Base-by-base conservation (phyloP, 257 asterid genomes). In the Ajuga chamaepitys region DNA sequence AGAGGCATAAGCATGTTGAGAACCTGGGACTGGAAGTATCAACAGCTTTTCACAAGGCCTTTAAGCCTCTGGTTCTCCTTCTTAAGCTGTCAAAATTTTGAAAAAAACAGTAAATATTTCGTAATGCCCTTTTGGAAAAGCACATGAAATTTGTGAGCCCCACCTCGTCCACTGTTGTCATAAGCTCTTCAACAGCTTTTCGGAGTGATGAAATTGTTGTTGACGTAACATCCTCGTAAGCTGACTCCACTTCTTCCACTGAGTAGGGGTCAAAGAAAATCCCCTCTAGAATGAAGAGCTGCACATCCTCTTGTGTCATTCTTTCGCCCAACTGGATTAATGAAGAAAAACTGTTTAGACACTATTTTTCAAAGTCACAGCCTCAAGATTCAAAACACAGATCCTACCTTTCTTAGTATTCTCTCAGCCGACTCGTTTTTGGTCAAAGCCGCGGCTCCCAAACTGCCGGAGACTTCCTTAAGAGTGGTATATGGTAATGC, bases 221-320 rank as follows among this genome's bases (percentile, higher is more conserved):
- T 52, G 86, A 81, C 18, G 86, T 83, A 55, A 80, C 75, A 70
- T 89, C 95, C 71, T 83, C 79, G 54, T 78, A 80, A 22, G 85
- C 84, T 30, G 79, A 70, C 69, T 87, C 86, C 61, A 80, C 71
- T 73, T 86, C 85, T 63, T 81, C 96, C 74, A 63, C 73, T 17
- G 83, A 79, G 74, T 70, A 71, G 68, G 87, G 82, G 66, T 86
- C 75, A 61, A 76, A 84, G 87, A 83, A 77, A 73, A 86, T 85
- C 40, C 97, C 91, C 70, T 89, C 97, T 22, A 73, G 50, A 52
- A 72, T 73, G 70, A 89, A 80, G 52, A 89, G 75, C 55, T 81
- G 77, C 48, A 87, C 83, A 51, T 81, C 85, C 70, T 83, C 95
- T 22, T 67, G 75, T 42, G 70, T 76, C 78, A 89, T 59, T 67